Conservation (phyloP, 257 asterid genomes). For the Solanum pennellii region DNA sequence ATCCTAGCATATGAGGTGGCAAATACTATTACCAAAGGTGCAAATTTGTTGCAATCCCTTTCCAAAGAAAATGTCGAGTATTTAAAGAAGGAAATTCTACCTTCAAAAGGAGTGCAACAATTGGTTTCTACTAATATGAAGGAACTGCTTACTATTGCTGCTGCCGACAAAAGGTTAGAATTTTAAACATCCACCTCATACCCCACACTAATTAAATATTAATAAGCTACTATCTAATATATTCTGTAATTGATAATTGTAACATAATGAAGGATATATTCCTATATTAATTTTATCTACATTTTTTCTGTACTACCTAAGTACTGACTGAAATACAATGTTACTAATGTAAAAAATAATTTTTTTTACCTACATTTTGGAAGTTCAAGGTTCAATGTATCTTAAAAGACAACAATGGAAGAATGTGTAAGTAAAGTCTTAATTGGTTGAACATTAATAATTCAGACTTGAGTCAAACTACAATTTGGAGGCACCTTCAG, state of each 20-base stretch:
- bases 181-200: neutral
- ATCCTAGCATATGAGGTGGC: constrained; percentile 97
- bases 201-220: neutral
- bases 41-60: constrained; percentile 72
- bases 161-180: constrained; percentile 85
- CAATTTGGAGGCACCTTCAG: neutral
- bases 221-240: neutral
- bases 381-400: neutral
- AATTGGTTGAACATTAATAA: neutral
- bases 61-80: constrained; percentile 62
- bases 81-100: constrained; percentile 72
- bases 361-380: neutral
- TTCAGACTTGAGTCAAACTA: neutral
- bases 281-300: neutral
- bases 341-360: no score
- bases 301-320: neutral
- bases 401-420: neutral
- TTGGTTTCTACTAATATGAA: constrained; percentile 80
- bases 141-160: constrained; percentile 85
- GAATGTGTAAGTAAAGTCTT: neutral
- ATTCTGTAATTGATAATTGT: neutral
- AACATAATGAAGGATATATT: neutral
- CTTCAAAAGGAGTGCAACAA: constrained; percentile 67
- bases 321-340: no score
- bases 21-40: constrained; percentile 85